A percentile compares a stretch with the other conserved stretches of the same genome.
These are phyloP conservation scores for Xylaria acuta DNA, from an alignment of 495 filamentous ascomycete species.

Conservation along the genomic window DNA sequence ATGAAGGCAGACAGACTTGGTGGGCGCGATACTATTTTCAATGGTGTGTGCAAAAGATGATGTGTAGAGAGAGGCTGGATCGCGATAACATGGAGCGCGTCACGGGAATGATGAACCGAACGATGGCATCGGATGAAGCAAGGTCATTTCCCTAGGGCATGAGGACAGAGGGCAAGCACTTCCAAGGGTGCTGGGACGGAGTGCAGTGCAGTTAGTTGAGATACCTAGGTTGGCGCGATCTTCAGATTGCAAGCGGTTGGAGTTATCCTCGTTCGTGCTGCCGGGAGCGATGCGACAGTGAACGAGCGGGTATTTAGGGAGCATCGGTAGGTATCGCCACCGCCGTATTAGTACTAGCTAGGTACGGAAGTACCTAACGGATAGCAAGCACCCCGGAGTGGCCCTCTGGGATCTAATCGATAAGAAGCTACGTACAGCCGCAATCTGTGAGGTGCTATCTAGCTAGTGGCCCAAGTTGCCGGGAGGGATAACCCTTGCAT, in stretches of 20 bases:
- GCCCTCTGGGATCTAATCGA: background rate
- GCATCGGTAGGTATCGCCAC: too few relatives aligned
- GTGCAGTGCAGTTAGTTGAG: background rate
- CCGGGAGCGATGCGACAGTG: background rate
- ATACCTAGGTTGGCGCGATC: background rate
- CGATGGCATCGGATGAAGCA: background rate
- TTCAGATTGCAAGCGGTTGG: background rate
- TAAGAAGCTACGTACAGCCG: conserved; percentile 10
- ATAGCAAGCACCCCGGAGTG: too few relatives aligned
- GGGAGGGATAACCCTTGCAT: too few relatives aligned
- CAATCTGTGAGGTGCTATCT: too few relatives aligned
- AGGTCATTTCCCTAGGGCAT: background rate
- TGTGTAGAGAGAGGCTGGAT: background rate
- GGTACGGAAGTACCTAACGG: background rate
- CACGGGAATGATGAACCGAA: background rate
- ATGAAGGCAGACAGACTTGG: background rate
- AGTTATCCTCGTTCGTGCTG: background rate
- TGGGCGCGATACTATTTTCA: background rate
- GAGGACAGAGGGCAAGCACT: too few relatives aligned
- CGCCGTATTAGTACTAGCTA: too few relatives aligned
- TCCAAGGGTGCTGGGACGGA: background rate
- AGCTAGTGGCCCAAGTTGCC: too few relatives aligned
- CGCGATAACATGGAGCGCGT: conserved; percentile 3
- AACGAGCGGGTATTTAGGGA: background rate
- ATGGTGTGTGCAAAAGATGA: background rate